Evolutionary conservation across 148 eudicot genomes (phyloP), one percentile per base, ranked within the genome.

Genomic region (Camellia sinensis): DNA sequence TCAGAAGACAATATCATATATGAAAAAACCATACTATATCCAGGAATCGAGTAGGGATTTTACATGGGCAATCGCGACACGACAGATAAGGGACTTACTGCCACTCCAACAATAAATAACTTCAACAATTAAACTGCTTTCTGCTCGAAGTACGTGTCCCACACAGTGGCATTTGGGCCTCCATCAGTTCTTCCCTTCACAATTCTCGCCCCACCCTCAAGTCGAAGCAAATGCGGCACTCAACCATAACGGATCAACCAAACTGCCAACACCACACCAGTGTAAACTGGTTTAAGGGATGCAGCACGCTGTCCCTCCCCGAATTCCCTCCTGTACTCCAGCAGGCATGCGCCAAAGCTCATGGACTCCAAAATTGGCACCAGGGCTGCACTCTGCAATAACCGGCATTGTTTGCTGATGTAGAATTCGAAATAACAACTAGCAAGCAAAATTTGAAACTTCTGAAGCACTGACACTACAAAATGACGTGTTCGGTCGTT

Each of bases 321-420:
- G 70, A 98, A 96, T 84, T 96, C 99, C 87, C 92, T 91, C 81
- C 97, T 83, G 83, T 93, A 96, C 87, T 96, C 97, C 73, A 96
- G 73, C n/a, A 37, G 94, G 91, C 88, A 96, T 84, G 56, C 97
- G 78, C 5, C 89, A 88, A 79, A 93, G 98, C 88, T 92, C 97
- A 54, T 93, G n/a, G 93, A 46, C 81, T 90, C 97, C 82, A 92
- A 66, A 71, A 91, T 88, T 43, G 89, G 82, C n/a, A n/a, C n/a
- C 69, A 59, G 77, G 0, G 99, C 98, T 75, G 95, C 95, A 79
- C 99, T 93, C 99, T 96, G 92, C 74, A 83, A 68, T 5, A 66
- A 73, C 74, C 79, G 63, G 37, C 5, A 54, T 40, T 8, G 37
- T 4, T 70, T 46, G n/a, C 22, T 7, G 8, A 45, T 46, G n/a